A percentile compares a stretch with the other conserved stretches of the same genome.
These are phyloP conservation scores for Typha latifolia DNA, from an alignment of 176 grass and related monocot species.

Conservation along the genomic window DNA sequence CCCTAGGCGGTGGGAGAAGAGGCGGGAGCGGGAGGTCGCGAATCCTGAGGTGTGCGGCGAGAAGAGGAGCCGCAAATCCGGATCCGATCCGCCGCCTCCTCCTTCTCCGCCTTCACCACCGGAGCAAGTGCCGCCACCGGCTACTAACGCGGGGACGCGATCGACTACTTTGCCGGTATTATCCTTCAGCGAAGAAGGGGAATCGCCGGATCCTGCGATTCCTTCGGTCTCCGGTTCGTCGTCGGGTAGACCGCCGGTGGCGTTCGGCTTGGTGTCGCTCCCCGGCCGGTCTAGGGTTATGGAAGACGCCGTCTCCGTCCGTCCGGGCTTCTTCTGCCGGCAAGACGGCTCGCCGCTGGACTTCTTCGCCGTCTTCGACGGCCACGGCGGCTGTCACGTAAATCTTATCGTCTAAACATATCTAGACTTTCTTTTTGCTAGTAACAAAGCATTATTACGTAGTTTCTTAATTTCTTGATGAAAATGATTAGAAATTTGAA, in stretches of 20 bases:
- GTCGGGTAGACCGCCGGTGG: constrained; percentile 6
- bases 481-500: background rate
- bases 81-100: background rate
- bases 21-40: background rate
- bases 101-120: background rate
- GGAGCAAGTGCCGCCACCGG: background rate
- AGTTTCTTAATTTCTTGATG: background rate
- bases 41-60: background rate
- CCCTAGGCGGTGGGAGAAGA: background rate
- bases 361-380: constrained; percentile 92
- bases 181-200: background rate
- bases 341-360: constrained; percentile 40
- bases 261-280: constrained; percentile 54
- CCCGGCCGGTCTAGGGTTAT: constrained; percentile 54
- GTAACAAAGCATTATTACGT: background rate
- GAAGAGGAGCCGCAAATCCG: background rate
- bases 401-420: background rate
- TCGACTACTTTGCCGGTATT: background rate
- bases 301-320: constrained; percentile 65
- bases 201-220: background rate
- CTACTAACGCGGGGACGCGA: background rate
- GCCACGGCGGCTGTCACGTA: constrained; percentile 73
- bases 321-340: constrained; percentile 29
- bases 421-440: background rate
- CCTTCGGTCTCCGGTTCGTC: background rate